Evolutionary conservation across 2,329 filamentous ascomycete species (phyloP).

Genomic region (Cladophialophora immunda): DNA sequence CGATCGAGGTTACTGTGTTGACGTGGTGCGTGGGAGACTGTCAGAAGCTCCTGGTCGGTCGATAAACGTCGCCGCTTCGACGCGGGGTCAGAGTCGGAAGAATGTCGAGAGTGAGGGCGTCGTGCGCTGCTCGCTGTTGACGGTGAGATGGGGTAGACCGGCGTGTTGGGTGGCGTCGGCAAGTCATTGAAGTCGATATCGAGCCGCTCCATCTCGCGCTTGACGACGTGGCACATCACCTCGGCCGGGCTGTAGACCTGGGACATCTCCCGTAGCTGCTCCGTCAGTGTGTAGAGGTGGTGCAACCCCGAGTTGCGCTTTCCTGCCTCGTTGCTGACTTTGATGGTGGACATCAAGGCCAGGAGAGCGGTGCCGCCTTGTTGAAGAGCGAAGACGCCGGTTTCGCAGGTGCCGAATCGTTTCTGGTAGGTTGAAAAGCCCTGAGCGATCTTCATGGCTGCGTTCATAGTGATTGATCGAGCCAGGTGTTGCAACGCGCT

Average conservation of each 20-base stretch:
- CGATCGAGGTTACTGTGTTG: background rate
- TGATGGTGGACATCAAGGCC: background rate
- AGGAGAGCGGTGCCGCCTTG: background rate
- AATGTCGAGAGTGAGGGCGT: background rate
- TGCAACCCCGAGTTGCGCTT: background rate
- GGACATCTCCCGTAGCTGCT: conserved; percentile 2
- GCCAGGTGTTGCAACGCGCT: background rate
- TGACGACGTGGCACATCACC: conserved; percentile 1
- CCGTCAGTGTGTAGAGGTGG: background rate
- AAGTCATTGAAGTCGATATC: background rate
- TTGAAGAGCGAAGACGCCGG: background rate
- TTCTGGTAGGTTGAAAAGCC: background rate
- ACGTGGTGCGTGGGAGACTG: background rate
- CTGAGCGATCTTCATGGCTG: background rate
- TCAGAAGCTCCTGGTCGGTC: background rate
- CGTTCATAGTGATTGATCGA: conserved; percentile 5
- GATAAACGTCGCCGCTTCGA: background rate
- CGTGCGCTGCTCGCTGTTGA: background rate
- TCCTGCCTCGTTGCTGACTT: conserved; percentile 1
- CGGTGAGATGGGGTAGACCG: background rate
- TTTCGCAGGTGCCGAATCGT: background rate
- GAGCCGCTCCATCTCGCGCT: conserved; percentile 4
- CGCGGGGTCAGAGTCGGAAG: background rate
- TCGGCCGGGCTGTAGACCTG: background rate
- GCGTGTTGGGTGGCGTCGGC: background rate